These are phyloP conservation scores for Sporothrix humicola DNA, from an alignment of 2,329 filamentous ascomycete genomes.

Conservation along the genomic window DNA sequence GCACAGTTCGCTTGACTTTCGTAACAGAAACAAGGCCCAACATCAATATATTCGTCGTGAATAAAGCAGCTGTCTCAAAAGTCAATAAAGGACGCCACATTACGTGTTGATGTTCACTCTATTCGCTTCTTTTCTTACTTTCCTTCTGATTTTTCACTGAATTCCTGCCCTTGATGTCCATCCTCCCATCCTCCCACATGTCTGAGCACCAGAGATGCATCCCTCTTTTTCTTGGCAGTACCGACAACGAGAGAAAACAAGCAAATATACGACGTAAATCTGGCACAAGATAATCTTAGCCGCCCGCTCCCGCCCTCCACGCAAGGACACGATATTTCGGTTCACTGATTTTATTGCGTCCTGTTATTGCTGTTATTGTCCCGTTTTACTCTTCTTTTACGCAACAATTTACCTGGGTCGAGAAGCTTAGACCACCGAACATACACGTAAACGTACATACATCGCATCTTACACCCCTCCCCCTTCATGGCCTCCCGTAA, in stretches of 20 bases:
- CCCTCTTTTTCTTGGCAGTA: not conserved
- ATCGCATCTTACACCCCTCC: not conserved
- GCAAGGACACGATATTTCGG: too few species aligned
- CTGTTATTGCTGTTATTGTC: not conserved
- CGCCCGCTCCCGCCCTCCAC: not conserved
- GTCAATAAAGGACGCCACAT: conserved; percentile 22
- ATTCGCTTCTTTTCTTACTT: too few species aligned
- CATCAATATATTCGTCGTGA: not conserved
- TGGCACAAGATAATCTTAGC: conserved; percentile 3
- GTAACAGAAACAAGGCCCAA: not conserved
- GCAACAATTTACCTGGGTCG: conserved; percentile 11
- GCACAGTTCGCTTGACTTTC: not conserved
- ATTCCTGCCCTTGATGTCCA: not conserved
- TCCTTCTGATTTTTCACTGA: too few species aligned
- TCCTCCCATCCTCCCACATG: not conserved
- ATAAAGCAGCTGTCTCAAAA: not conserved
- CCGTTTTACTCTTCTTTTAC: conserved; percentile 14
- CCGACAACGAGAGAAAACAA: not conserved
- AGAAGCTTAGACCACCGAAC: conserved; percentile 5
- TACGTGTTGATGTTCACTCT: conserved; percentile 1
- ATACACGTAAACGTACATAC: not conserved
- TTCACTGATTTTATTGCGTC: not conserved
- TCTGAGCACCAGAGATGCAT: not conserved
- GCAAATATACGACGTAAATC: not conserved
- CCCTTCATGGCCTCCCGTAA: not conserved